Conservation (phyloP, 73 alveolate species). For the Blepharisma japonicum region DNA sequence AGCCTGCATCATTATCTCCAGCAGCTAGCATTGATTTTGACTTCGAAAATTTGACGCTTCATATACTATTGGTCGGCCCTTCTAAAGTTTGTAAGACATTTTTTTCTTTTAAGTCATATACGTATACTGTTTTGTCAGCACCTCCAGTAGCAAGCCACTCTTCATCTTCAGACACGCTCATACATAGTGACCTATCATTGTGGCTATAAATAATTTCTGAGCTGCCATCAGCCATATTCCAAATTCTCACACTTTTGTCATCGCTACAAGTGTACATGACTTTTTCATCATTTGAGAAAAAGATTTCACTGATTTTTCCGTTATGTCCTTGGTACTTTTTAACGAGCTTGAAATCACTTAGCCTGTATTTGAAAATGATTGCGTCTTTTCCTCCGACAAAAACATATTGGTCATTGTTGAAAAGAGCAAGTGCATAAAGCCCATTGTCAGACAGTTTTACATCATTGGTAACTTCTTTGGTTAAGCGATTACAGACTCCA, state of each 20-base stretch:
- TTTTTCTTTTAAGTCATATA: not conserved
- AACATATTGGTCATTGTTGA: not conserved
- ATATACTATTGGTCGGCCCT: not conserved
- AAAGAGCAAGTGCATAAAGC: not conserved
- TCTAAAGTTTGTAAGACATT: not conserved
- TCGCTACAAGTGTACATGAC: not conserved
- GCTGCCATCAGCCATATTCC: not conserved
- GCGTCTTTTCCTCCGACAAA: not conserved
- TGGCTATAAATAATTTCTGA: not conserved
- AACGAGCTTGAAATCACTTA: not conserved
- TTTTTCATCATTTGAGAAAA: not conserved
- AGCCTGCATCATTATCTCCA: not conserved
- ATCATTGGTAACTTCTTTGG: not conserved
- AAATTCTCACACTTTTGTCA: not conserved
- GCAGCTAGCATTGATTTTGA: not conserved
- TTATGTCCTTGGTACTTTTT: constrained; percentile 7
- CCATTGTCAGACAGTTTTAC: not conserved
- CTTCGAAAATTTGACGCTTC: not conserved
- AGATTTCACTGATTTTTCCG: not conserved
- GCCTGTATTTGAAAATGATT: not conserved
- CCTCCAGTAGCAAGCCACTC: not conserved
- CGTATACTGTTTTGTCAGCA: not conserved
- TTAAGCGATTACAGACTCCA: not conserved
- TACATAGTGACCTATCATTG: not conserved
- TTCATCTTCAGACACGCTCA: not conserved